Evolutionary conservation across 2,329 filamentous ascomycete species (phyloP).

Genomic region (Aureobasidium sp.): DNA sequence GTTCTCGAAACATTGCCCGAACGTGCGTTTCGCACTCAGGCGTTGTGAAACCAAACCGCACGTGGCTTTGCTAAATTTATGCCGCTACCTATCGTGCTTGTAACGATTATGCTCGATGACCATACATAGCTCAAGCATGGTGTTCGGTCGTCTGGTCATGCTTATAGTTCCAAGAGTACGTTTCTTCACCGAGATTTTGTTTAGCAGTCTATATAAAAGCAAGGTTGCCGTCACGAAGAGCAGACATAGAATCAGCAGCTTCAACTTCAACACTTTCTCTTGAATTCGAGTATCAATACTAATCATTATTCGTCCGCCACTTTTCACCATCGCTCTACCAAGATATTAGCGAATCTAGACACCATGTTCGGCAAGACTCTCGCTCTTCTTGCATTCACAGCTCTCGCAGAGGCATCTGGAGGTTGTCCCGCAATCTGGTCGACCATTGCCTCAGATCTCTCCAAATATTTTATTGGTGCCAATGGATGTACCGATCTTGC

Average conservation of each 20-base stretch:
- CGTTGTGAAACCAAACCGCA: not conserved
- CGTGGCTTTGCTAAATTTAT: not conserved
- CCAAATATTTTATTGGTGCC: slow-evolving; percentile 22
- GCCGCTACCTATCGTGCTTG: not conserved
- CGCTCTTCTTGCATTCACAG: not conserved
- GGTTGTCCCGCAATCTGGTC: slow-evolving; percentile 28
- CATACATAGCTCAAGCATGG: not conserved
- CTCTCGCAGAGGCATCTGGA: not conserved
- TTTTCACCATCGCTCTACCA: not conserved
- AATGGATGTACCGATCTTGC: slow-evolving; percentile 28
- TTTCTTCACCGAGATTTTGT: not conserved
- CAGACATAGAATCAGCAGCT: not conserved
- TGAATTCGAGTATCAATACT: not conserved
- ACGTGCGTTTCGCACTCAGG: not conserved
- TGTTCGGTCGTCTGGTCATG: not conserved
- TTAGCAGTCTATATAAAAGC: not conserved
- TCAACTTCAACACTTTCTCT: not conserved
- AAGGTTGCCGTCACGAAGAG: not conserved
- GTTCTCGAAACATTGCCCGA: not conserved
- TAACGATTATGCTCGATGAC: not conserved
- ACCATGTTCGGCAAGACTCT: slow-evolving; percentile 1
- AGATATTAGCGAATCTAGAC: not conserved
- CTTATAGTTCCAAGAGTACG: not conserved
- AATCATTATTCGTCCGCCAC: not conserved
- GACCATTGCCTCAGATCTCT: slow-evolving; percentile 26